phyloP scores from a whole-genome alignment of 164 flowering plant genomes.

The Liriodendron chinense region DNA sequence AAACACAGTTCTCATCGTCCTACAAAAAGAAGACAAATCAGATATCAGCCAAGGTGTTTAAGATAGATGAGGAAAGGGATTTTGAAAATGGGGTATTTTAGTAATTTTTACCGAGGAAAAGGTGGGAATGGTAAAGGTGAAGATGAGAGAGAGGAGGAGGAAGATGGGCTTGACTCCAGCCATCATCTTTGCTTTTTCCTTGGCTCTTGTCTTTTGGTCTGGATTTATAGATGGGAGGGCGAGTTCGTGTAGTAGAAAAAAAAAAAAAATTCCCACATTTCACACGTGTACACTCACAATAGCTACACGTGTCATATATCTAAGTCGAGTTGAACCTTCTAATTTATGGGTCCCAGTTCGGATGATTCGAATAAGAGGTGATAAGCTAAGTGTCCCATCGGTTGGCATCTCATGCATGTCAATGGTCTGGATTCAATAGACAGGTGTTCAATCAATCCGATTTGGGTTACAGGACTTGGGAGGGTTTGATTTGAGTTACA shows the following conservation, averaged over 20 bases:
- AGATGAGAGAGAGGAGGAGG: slow-evolving; percentile 10
- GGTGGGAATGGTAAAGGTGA: slow-evolving; percentile 9
- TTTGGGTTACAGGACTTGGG: not conserved
- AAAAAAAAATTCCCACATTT: too few relatives aligned
- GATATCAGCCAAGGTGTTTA: not conserved
- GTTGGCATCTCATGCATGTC: too few relatives aligned
- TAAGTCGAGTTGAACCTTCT: not conserved
- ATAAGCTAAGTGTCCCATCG: too few relatives aligned
- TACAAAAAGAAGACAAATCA: not conserved
- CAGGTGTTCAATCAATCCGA: not conserved
- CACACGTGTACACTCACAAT: not conserved
- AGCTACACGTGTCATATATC: not conserved
- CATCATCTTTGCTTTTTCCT: not conserved
- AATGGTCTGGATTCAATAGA: not conserved
- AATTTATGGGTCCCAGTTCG: not conserved
- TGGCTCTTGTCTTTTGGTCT: not conserved
- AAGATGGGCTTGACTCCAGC: slow-evolving; percentile 4
- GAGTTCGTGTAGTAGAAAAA: not conserved
- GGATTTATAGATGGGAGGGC: not conserved
- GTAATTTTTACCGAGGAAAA: slow-evolving; percentile 11
- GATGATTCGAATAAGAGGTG: not conserved
- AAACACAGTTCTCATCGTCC: slow-evolving; percentile 60
- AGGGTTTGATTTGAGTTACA: too few relatives aligned
- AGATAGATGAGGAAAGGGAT: not conserved
- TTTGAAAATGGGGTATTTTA: not conserved